These are phyloP conservation scores for Aristolochia fimbriata DNA, from an alignment of 164 flowering plant genomes.

Conservation along the genomic window DNA sequence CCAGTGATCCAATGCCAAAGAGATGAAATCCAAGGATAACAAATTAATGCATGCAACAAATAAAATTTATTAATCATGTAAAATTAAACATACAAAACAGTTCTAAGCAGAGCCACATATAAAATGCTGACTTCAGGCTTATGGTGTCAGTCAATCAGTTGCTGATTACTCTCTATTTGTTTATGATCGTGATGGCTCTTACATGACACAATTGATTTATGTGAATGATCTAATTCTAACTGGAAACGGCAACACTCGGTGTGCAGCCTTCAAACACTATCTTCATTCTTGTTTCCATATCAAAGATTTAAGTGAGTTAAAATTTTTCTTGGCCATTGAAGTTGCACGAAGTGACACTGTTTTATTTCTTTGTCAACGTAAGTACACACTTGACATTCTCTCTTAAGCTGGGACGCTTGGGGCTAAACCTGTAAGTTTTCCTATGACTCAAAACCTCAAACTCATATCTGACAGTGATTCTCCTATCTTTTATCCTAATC, in stretches of 20 bases:
- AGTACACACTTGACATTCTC: not conserved
- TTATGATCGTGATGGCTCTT: no score
- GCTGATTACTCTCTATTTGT: not conserved
- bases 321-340: not conserved
- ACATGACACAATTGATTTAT: no score
- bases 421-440: not conserved
- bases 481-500: not conserved
- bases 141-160: not conserved
- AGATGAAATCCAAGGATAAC: no score
- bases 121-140: not conserved
- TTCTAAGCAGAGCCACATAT: no score
- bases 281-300: not conserved
- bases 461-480: not conserved
- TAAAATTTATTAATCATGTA: no score
- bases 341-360: not conserved
- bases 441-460: not conserved
- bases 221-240: no score
- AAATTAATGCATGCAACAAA: no score
- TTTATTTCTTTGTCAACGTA: not conserved
- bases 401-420: not conserved
- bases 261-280: no score
- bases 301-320: not conserved
- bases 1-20: no score
- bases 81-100: no score
- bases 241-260: no score